A percentile compares a stretch with the other conserved stretches of the same genome.
Conservation (phyloP, 371 early-diverging fungal species). For the Polyrhizophydium stewartii region DNA sequence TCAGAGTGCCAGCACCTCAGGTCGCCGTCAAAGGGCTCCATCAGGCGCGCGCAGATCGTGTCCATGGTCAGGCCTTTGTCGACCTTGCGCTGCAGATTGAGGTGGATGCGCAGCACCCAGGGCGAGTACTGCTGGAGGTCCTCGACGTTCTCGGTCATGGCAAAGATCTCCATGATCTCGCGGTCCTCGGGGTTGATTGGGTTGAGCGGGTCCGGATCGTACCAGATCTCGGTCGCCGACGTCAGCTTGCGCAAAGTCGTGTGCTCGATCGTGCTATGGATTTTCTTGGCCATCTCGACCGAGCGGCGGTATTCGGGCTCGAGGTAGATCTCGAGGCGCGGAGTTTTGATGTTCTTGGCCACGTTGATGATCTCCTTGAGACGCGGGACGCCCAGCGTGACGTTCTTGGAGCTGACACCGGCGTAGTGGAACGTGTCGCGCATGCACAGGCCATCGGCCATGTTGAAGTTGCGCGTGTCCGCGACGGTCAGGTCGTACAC, state of each 20-base stretch:
- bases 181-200: conserved; percentile 89
- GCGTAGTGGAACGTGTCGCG: conserved; percentile 1
- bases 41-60: conserved; percentile 61
- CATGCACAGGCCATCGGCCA: no score
- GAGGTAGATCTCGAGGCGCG: conserved; percentile 86
- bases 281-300: conserved; percentile 84
- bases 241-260: conserved; percentile 86
- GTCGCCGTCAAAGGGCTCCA: conserved; percentile 67
- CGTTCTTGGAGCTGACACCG: conserved; percentile 97
- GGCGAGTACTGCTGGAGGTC: conserved; percentile 68
- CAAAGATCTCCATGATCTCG: conserved; percentile 90
- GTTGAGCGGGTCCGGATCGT: conserved; percentile 90
- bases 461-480: no score
- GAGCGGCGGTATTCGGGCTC: conserved; percentile 68
- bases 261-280: conserved; percentile 90
- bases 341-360: conserved; percentile 96
- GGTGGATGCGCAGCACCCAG: conserved; percentile 93
- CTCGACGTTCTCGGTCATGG: conserved; percentile 80
- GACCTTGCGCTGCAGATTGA: conserved; percentile 78
- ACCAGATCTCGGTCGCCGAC: conserved; percentile 87
- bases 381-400: conserved; percentile 99
- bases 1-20: conserved; percentile 84
- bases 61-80: conserved; percentile 89
- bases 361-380: conserved; percentile 99
- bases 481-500: no score